phyloP scores from a whole-genome alignment of 108 stramenopile genomes.

The Cyclostephanos tholiformis region DNA sequence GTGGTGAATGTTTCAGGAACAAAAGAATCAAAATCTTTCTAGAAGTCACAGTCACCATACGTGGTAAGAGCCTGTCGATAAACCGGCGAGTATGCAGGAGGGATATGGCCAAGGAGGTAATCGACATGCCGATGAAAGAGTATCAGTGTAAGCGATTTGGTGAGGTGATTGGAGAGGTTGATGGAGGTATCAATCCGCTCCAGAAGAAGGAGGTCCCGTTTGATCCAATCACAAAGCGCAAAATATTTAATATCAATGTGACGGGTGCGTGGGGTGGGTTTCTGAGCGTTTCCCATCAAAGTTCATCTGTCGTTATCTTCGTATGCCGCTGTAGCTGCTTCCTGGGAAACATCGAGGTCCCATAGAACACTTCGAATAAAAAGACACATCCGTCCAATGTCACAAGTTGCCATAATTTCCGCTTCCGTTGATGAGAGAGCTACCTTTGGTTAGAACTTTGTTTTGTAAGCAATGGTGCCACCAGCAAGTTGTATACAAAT shows the following conservation, averaged over 20 bases:
- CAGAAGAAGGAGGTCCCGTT: neutral
- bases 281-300: too few relatives aligned
- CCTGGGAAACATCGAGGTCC: slow-evolving; percentile 40
- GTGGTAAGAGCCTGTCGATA: neutral
- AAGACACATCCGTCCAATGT: slow-evolving; percentile 26
- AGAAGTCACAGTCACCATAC: too few relatives aligned
- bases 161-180: slow-evolving; percentile 2
- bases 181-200: neutral
- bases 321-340: too few relatives aligned
- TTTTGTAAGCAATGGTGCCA: too few relatives aligned
- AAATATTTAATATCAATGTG: slow-evolving; percentile 32
- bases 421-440: too few relatives aligned
- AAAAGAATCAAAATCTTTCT: too few relatives aligned
- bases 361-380: slow-evolving; percentile 29
- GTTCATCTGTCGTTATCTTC: too few relatives aligned
- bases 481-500: too few relatives aligned
- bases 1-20: too few relatives aligned
- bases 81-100: too few relatives aligned
- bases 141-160: neutral
- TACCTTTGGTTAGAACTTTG: too few relatives aligned
- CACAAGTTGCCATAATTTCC: slow-evolving; percentile 21
- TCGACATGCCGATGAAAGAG: slow-evolving; percentile 9
- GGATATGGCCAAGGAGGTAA: slow-evolving; percentile 10
- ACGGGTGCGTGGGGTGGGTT: slow-evolving; percentile 16
- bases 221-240: neutral